Evolutionary conservation across 805 yeast species (phyloP).

Genomic region (Zygotorulaspora danielsina): DNA sequence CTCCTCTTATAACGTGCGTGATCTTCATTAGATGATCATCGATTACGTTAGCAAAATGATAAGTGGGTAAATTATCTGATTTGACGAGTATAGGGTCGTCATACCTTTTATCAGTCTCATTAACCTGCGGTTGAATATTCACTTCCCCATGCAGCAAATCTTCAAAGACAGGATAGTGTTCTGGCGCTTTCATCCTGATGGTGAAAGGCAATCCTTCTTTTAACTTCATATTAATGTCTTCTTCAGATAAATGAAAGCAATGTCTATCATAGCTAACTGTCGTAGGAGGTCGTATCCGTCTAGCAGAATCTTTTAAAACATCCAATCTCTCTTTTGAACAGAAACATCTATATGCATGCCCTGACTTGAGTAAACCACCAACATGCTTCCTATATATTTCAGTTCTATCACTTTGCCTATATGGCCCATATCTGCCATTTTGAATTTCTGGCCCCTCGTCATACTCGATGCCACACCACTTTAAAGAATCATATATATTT

Average conservation of each 20-base stretch:
- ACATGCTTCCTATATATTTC: slow-evolving; percentile 62
- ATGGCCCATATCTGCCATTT: slow-evolving; percentile 53
- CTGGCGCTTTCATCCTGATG: slow-evolving; percentile 75
- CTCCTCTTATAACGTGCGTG: slow-evolving; percentile 94
- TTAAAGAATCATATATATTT: slow-evolving; percentile 66
- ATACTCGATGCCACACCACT: slow-evolving; percentile 68
- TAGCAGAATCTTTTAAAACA: slow-evolving; percentile 66
- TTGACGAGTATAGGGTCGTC: slow-evolving; percentile 89
- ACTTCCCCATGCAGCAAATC: slow-evolving; percentile 79
- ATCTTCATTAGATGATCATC: slow-evolving; percentile 93
- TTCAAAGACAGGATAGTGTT: slow-evolving; percentile 54
- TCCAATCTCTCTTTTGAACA: slow-evolving; percentile 78
- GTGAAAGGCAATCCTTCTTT: slow-evolving; percentile 43
- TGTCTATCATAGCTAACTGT: slow-evolving; percentile 87
- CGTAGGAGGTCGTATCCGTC: slow-evolving; percentile 75
- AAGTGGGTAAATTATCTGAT: slow-evolving; percentile 94
- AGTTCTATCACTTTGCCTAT: slow-evolving; percentile 77
- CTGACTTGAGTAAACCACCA: slow-evolving; percentile 51
- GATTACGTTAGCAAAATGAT: slow-evolving; percentile 92
- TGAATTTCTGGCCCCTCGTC: slow-evolving; percentile 75
- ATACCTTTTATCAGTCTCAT: slow-evolving; percentile 62
- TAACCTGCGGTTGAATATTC: slow-evolving; percentile 75
- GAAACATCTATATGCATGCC: slow-evolving; percentile 80
- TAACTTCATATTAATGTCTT: slow-evolving; percentile 40
- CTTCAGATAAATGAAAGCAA: slow-evolving; percentile 48